A percentile compares a stretch with the other conserved stretches of the same genome.
These are phyloP conservation scores for Sporothrix pseudoabietina DNA, from an alignment of 2,329 filamentous ascomycete species.

Conservation along the genomic window DNA sequence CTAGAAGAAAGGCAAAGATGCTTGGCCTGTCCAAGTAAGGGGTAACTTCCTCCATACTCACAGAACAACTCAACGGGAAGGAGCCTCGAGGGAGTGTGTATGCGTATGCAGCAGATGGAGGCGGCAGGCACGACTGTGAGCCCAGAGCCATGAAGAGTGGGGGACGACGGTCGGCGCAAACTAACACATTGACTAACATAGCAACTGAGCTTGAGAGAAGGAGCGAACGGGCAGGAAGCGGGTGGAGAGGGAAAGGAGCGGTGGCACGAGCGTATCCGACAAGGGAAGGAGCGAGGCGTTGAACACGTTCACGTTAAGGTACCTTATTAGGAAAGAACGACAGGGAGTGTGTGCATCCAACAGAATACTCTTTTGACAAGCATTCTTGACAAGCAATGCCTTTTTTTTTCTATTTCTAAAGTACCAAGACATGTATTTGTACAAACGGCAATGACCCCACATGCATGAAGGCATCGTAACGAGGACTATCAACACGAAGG, in stretches of 20 bases:
- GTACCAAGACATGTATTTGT: neutral
- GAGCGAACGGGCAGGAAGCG: neutral
- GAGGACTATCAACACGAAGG: neutral
- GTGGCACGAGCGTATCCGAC: neutral
- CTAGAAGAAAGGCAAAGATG: neutral
- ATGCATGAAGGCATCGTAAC: neutral
- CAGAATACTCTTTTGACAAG: neutral
- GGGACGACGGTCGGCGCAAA: neutral
- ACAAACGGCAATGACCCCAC: neutral
- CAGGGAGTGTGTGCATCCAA: neutral
- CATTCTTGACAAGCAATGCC: neutral
- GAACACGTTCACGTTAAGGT: neutral
- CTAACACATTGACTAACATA: neutral
- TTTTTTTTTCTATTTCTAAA: neutral
- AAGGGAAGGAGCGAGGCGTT: neutral
- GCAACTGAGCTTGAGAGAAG: neutral
- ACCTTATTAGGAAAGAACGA: neutral
- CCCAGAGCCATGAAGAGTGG: neutral
- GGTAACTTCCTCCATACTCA: neutral
- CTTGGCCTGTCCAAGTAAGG: neutral
- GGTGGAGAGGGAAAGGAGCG: neutral
- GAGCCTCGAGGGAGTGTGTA: neutral
- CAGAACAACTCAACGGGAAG: neutral
- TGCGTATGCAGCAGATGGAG: too few species aligned
- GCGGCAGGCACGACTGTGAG: neutral